These are phyloP conservation scores for Ascochyta rabiei DNA, from an alignment of 2,329 filamentous ascomycete species.

Conservation along the genomic window DNA sequence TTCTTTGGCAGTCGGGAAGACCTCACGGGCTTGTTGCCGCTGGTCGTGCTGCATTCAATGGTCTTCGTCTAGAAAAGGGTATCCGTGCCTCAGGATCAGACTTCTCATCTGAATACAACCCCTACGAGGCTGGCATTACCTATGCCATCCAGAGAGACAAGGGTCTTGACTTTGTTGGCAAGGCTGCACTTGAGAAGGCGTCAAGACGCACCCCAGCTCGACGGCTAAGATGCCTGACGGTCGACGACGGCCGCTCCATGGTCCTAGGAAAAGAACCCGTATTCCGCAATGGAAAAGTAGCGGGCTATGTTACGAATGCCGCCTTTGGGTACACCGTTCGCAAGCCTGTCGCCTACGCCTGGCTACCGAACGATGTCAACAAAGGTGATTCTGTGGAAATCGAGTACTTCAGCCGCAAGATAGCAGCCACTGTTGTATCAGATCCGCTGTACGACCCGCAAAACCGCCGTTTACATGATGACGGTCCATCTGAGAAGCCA, in stretches of 20 bases:
- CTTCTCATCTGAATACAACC: slow-evolving; percentile 66
- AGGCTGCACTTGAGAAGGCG: slow-evolving; percentile 54
- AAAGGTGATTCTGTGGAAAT: slow-evolving; percentile 62
- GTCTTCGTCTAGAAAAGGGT: slow-evolving; percentile 65
- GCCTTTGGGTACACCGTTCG: slow-evolving; percentile 66
- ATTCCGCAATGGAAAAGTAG: slow-evolving; percentile 53
- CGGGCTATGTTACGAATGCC: slow-evolving; percentile 66
- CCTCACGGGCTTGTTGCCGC: slow-evolving; percentile 63
- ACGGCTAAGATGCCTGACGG: slow-evolving; percentile 57
- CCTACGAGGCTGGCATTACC: slow-evolving; percentile 63
- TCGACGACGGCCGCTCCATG: slow-evolving; percentile 63
- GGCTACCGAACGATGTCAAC: slow-evolving; percentile 56
- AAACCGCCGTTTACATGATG: slow-evolving; percentile 44
- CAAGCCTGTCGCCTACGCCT: slow-evolving; percentile 65
- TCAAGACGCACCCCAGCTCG: slow-evolving; percentile 46
- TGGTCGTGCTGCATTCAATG: slow-evolving; percentile 63
- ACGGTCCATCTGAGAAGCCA: slow-evolving; percentile 24
- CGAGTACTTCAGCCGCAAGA: slow-evolving; percentile 64
- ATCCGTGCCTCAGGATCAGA: slow-evolving; percentile 64
- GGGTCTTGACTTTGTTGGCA: slow-evolving; percentile 57
- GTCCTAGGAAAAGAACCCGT: slow-evolving; percentile 69
- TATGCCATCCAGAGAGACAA: slow-evolving; percentile 58
- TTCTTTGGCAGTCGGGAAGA: slow-evolving; percentile 61
- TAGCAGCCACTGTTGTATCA: slow-evolving; percentile 59
- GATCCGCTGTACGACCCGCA: slow-evolving; percentile 59